Evolutionary conservation across 1,284 basidiomycete species (phyloP).

Genomic region (Cutaneotrichosporon sp.): DNA sequence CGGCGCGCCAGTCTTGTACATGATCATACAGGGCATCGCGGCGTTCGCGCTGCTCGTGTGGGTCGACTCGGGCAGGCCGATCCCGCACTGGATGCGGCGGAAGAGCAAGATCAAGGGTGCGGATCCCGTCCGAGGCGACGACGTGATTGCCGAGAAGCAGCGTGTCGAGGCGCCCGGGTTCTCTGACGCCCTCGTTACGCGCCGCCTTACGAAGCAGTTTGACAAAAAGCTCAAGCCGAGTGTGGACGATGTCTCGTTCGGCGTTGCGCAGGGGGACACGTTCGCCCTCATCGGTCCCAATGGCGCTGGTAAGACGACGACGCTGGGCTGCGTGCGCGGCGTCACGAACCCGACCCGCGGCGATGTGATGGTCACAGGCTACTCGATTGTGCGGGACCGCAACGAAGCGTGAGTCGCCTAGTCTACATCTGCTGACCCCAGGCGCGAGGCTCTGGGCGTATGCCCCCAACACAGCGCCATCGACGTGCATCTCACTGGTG

Average conservation of each 20-base stretch:
- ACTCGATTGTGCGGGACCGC: conserved; percentile 60
- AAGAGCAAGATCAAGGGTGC: not conserved
- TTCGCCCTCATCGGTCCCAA: conserved; percentile 74
- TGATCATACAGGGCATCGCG: conserved; percentile 57
- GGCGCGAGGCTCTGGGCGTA: conserved; percentile 56
- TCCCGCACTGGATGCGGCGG: conserved; percentile 27
- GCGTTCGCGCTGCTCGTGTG: conserved; percentile 59
- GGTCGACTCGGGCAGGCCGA: conserved; percentile 58
- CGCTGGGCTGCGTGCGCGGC: conserved; percentile 40
- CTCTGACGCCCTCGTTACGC: conserved; percentile 60
- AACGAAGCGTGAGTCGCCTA: conserved; percentile 55
- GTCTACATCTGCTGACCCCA: conserved; percentile 1
- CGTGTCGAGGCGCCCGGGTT: conserved; percentile 44
- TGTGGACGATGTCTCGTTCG: conserved; percentile 68
- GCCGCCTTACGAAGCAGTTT: conserved; percentile 65
- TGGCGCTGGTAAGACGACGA: conserved; percentile 71
- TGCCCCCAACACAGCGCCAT: conserved; percentile 80
- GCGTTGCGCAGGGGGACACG: conserved; percentile 59
- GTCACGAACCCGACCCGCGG: conserved; percentile 55
- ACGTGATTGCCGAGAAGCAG: conserved; percentile 57
- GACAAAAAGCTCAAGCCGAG: conserved; percentile 53
- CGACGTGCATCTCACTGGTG: conserved; percentile 61
- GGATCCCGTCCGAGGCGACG: not conserved
- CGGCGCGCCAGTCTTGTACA: conserved; percentile 70
- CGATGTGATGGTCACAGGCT: conserved; percentile 61